These are phyloP conservation scores for Amylocystis lapponica DNA, from an alignment of 768 basidiomycete genomes.

Conservation along the genomic window DNA sequence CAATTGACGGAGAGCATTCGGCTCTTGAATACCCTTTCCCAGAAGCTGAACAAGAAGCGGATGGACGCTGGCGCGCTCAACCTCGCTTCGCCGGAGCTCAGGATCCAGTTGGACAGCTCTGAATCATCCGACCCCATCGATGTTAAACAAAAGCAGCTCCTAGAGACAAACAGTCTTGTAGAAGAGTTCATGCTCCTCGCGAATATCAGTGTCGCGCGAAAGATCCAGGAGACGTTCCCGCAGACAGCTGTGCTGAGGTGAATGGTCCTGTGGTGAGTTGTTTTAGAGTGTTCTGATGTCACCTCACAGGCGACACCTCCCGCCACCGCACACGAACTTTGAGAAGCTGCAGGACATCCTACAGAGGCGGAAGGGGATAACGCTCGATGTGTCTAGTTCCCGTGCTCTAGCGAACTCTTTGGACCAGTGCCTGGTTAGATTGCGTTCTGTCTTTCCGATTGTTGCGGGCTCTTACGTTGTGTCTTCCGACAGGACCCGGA, in stretches of 20 bases:
- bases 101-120: slow-evolving; percentile 88
- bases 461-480: not conserved
- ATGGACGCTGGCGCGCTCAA: slow-evolving; percentile 98
- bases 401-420: slow-evolving; percentile 83
- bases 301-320: slow-evolving; percentile 68
- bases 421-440: slow-evolving; percentile 77
- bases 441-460: slow-evolving; percentile 3
- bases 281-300: not conserved
- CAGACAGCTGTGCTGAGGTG: slow-evolving; percentile 91
- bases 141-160: slow-evolving; percentile 89
- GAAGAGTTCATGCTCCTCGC: slow-evolving; percentile 99
- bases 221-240: slow-evolving; percentile 92
- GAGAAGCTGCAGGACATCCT: slow-evolving; percentile 94
- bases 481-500: slow-evolving; percentile 53
- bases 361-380: slow-evolving; percentile 75
- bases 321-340: slow-evolving; percentile 90
- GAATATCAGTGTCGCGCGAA: slow-evolving; percentile 87
- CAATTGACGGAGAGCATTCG: slow-evolving; percentile 82
- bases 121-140: slow-evolving; percentile 96
- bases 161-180: slow-evolving; percentile 93
- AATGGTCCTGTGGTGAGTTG: slow-evolving; percentile 5
- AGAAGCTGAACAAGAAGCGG: slow-evolving; percentile 75
- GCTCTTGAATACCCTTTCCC: slow-evolving; percentile 80
- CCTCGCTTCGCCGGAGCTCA: slow-evolving; percentile 96
- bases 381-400: slow-evolving; percentile 86